A percentile compares a stretch with the other conserved stretches of the same genome.
These are phyloP conservation scores for Kurtzmaniella quercitrusa DNA, from an alignment of 1,139 yeast genomes.

Conservation along the genomic window DNA sequence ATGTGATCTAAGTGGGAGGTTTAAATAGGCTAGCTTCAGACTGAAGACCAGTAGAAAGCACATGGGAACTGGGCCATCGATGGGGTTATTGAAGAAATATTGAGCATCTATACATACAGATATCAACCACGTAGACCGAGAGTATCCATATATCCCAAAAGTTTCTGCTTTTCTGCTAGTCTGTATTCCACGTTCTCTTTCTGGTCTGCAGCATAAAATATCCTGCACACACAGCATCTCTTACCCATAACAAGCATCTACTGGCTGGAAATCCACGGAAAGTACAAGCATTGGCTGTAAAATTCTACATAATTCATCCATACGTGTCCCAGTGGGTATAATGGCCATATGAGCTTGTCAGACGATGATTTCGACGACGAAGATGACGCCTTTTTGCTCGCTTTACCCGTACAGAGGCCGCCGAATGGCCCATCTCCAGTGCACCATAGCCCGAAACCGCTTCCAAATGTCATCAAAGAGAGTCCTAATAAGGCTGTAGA, in stretches of 20 bases:
- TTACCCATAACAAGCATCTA: neutral
- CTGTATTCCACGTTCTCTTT: neutral
- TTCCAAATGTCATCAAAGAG: slow-evolving; percentile 5
- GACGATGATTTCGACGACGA: slow-evolving; percentile 37
- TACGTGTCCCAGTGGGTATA: neutral
- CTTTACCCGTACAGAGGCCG: slow-evolving; percentile 6
- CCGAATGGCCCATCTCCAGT: neutral
- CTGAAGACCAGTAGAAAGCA: too few relatives aligned
- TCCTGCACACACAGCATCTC: neutral
- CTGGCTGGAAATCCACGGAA: neutral
- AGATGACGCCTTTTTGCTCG: slow-evolving; percentile 31
- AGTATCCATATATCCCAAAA: too few relatives aligned
- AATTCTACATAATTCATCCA: too few relatives aligned
- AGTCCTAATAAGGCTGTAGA: slow-evolving; percentile 8
- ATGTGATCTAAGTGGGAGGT: too few relatives aligned
- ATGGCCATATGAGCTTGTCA: slow-evolving; percentile 15
- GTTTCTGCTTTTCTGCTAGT: neutral
- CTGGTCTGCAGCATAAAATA: neutral
- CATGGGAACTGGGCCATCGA: too few relatives aligned
- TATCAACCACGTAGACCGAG: too few relatives aligned
- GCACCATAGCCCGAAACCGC: neutral
- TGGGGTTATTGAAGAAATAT: too few relatives aligned
- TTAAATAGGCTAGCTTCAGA: too few relatives aligned
- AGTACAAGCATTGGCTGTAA: too few relatives aligned
- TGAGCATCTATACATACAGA: too few relatives aligned